These are phyloP conservation scores for Cutaneotrichosporon dermatis DNA, from an alignment of 1,284 basidiomycete species.

Conservation along the genomic window DNA sequence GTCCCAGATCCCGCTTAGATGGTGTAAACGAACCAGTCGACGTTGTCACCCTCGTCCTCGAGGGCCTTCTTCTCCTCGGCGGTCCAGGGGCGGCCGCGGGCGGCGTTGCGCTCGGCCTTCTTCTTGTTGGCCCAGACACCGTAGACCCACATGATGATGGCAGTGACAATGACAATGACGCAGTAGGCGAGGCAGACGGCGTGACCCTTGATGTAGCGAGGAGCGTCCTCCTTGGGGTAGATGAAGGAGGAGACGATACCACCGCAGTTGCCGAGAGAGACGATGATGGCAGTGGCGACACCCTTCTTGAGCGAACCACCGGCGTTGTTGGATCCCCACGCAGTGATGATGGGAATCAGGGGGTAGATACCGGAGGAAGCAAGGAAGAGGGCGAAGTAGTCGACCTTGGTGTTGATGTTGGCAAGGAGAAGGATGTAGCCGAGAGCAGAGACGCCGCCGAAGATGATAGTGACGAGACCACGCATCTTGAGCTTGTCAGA, in stretches of 20 bases:
- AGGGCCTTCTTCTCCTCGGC: constrained; percentile 31
- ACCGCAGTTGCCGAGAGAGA: constrained; percentile 57
- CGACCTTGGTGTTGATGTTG: constrained; percentile 44
- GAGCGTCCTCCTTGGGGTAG: constrained; percentile 40
- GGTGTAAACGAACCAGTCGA: constrained; percentile 39
- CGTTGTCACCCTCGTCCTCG: constrained; percentile 36
- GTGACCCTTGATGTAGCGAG: constrained; percentile 33
- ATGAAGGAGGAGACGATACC: constrained; percentile 54
- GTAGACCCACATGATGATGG: constrained; percentile 27
- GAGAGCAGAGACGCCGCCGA: constrained; percentile 30
- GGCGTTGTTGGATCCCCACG: constrained; percentile 58
- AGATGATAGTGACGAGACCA: constrained; percentile 40
- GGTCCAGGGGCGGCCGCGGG: constrained; percentile 30
- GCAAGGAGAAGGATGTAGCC: constrained; percentile 38
- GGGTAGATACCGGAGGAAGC: constrained; percentile 58
- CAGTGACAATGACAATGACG: constrained; percentile 19
- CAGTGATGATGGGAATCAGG: constrained; percentile 55
- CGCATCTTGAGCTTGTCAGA: constrained; percentile 42
- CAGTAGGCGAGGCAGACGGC: constrained; percentile 34
- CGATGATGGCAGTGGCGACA: constrained; percentile 57
- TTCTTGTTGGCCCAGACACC: constrained; percentile 23
- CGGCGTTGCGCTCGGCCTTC: constrained; percentile 28
- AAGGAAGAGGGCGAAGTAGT: constrained; percentile 57
- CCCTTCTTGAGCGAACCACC: constrained; percentile 58
- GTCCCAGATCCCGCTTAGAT: constrained; percentile 14